phyloP scores from a whole-genome alignment of 164 flowering plant genomes.

The Vitis rotundifolia region DNA sequence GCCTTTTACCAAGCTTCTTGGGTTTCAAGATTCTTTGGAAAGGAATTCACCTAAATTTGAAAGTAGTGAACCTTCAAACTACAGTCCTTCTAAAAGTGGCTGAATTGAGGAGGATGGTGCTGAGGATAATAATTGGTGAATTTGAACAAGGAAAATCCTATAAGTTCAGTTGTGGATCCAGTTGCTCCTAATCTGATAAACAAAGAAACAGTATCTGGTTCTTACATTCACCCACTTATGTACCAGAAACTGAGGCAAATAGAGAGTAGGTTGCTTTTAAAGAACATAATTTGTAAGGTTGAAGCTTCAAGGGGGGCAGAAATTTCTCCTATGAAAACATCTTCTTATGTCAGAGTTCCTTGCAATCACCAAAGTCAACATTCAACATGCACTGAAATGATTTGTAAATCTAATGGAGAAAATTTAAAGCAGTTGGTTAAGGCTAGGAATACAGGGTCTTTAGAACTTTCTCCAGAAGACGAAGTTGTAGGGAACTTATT shows the following conservation, averaged over 20 bases:
- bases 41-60: conserved; percentile 6
- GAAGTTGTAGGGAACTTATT: conserved; percentile 92
- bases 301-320: conserved; percentile 35
- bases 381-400: conserved; percentile 21
- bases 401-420: conserved; percentile 20
- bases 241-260: conserved; percentile 40
- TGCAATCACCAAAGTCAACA: conserved; percentile 25
- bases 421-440: conserved; percentile 42
- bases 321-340: conserved; percentile 21
- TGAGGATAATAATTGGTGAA: conserved; percentile 12
- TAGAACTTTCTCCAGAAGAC: conserved; percentile 69
- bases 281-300: conserved; percentile 4
- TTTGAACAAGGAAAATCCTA: conserved; percentile 19
- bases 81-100: conserved; percentile 14
- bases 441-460: conserved; percentile 47
- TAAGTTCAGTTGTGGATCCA: conserved; percentile 11
- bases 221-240: conserved; percentile 54
- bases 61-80: conserved; percentile 22
- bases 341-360: conserved; percentile 30
- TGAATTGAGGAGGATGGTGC: conserved; percentile 17
- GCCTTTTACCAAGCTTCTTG: conserved; percentile 18
- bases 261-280: conserved; percentile 19
- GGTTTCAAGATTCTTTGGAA: conserved; percentile 6
- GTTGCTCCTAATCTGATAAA: conserved; percentile 17
- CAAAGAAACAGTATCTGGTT: conserved; percentile 22